Evolutionary conservation across 495 filamentous ascomycete species (phyloP).

Genomic region (Achaetomiella virescens): DNA sequence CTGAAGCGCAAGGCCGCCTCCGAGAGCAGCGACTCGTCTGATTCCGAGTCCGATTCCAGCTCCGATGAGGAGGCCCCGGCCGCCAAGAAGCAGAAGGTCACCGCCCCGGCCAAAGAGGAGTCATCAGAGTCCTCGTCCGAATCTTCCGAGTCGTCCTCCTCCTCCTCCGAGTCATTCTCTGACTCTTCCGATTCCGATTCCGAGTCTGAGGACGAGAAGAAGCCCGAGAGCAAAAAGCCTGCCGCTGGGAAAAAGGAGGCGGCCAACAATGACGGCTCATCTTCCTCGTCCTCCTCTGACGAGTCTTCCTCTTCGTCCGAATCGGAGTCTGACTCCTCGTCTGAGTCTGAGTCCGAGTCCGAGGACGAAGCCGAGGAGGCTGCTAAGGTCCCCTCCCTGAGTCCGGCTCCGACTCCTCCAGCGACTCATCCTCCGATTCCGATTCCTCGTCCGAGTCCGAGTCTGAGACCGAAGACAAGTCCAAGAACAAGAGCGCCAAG

Average conservation of each 20-base stretch:
- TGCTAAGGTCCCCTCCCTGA: constrained; percentile 48
- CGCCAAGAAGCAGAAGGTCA: constrained; percentile 28
- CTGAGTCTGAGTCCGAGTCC: constrained; percentile 28
- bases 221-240: constrained; percentile 13
- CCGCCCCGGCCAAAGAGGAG: constrained; percentile 23
- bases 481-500: constrained; percentile 28
- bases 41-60: constrained; percentile 20
- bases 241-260: constrained; percentile 17
- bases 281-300: constrained; percentile 20
- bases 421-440: constrained; percentile 30
- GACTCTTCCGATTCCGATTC: constrained; percentile 33
- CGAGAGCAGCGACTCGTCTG: constrained; percentile 27
- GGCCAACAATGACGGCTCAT: constrained; percentile 6
- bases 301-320: constrained; percentile 17
- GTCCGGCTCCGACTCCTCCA: constrained; percentile 25
- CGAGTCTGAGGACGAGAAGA: constrained; percentile 23
- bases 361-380: constrained; percentile 45
- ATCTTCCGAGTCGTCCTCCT: constrained; percentile 34
- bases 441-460: constrained; percentile 30
- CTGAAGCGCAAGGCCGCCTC: constrained; percentile 63
- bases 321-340: constrained; percentile 25
- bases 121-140: constrained; percentile 29
- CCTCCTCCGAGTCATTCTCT: constrained; percentile 18
- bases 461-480: constrained; percentile 30
- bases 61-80: constrained; percentile 24